Conservation (phyloP, 345 rosid genomes). For the Geranium brycei region DNA sequence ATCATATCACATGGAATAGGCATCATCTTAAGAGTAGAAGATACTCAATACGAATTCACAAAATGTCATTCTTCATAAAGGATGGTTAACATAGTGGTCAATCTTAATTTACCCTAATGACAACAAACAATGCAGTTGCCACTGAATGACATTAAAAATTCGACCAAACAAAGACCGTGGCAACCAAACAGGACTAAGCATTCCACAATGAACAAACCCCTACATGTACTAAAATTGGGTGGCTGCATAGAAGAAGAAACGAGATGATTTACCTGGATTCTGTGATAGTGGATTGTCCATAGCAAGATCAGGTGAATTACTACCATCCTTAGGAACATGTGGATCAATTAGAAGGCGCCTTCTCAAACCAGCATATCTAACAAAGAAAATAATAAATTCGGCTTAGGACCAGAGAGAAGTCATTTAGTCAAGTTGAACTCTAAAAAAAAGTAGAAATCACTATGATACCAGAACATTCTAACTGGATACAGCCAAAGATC, state of each 20-base stretch:
- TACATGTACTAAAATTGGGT: no score
- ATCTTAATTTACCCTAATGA: not conserved
- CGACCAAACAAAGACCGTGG: not conserved
- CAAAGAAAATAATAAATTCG: not conserved
- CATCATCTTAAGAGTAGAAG: not conserved
- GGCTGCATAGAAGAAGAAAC: not conserved
- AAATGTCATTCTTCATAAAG: not conserved
- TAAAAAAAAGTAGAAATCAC: not conserved
- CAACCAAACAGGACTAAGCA: not conserved
- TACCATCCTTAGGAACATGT: conserved; percentile 47
- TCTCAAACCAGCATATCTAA: conserved; percentile 76
- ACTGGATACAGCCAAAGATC: no score
- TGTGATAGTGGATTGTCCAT: conserved; percentile 89
- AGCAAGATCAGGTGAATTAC: conserved; percentile 52
- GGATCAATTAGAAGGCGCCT: conserved; percentile 75
- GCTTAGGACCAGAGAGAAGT: not conserved
- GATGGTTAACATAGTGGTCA: not conserved
- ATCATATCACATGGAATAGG: not conserved
- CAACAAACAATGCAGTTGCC: not conserved
- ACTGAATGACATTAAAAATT: not conserved
- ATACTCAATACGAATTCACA: no score
- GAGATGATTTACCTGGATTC: conserved; percentile 62
- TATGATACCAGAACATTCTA: no score
- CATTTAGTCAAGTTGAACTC: not conserved
- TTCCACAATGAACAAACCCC: not conserved